These are phyloP conservation scores for Sporothrix humicola DNA, from an alignment of 2,329 filamentous ascomycete species.

Conservation along the genomic window DNA sequence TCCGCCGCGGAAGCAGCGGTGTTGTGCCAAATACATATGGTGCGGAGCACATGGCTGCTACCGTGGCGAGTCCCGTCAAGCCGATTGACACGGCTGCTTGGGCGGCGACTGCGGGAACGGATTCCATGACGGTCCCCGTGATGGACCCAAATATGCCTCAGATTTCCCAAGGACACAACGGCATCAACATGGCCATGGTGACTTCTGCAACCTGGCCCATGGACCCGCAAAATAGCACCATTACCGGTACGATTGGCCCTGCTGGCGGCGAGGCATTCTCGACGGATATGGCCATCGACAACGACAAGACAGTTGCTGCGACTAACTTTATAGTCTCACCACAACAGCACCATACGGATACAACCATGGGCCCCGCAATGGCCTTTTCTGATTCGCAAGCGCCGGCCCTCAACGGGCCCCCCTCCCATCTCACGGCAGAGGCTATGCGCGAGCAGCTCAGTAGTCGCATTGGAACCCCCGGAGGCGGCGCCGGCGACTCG, in stretches of 20 bases:
- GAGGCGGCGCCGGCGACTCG: background rate
- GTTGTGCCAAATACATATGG: background rate
- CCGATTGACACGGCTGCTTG: slow-evolving; percentile 9
- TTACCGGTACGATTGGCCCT: background rate
- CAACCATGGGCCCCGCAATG: background rate
- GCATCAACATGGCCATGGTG: background rate
- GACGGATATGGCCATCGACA: background rate
- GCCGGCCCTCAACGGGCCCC: background rate
- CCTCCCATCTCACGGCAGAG: background rate
- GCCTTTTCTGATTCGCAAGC: background rate
- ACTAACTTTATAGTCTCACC: background rate
- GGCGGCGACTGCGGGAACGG: background rate
- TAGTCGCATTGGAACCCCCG: slow-evolving; percentile 22
- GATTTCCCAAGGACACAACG: background rate
- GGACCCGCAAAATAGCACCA: background rate
- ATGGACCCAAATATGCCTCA: slow-evolving; percentile 5
- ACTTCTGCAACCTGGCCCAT: background rate
- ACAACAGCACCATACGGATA: no score
- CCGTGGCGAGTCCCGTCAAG: background rate
- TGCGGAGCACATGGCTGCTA: background rate
- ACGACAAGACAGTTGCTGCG: background rate
- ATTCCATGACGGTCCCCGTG: slow-evolving; percentile 2
- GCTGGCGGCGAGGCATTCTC: background rate
- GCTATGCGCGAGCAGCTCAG: background rate
- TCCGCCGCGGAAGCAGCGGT: slow-evolving; percentile 6